Evolutionary conservation across 495 filamentous ascomycete genomes (phyloP), one percentile per base, ranked within the genome.

Genomic region (Neurospora sp.): DNA sequence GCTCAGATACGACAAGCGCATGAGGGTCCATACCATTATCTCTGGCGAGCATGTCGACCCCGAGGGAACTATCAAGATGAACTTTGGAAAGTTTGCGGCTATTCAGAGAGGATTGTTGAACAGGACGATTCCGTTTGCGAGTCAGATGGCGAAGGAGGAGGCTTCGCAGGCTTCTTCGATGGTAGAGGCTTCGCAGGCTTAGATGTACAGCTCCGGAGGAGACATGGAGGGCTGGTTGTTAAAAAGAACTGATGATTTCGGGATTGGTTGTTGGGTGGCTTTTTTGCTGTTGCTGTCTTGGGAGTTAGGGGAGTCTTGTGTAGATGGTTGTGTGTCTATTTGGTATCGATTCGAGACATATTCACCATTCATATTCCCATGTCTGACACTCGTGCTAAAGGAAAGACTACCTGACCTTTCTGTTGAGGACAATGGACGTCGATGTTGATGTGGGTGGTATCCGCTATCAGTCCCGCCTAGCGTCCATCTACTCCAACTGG

Each of bases 1-100:
- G 38, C 84, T 99, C 66, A 88, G 89, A 77, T 99, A 97, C 82
- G 93, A 95, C 80, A 87, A 87, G 45, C 89, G 93, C 31, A 98
- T 99, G 94, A 91, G 88, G 77, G 91, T 99, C 43, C 90, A 97
- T 72, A 97, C 93, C 76, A 98, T 99, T 80, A 92, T 92, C 70
- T 94, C 91, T 80, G 96, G 96, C 36, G 94, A 98, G 83, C 89
- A 94, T 77, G 94, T 99, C 19, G 80, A 78, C 37, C 72, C 78
- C 34, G 77, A 84, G 74, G 82, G 90, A 43, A 87, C 91, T 73
- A 84, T 81, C 48, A 84, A 85, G 79, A 83, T 91, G 75, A 87
- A 92, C 76, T 86, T 93, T 76, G 78, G 74, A 10, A 84, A 82
- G 38, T 82, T 91, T 73, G 82, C 86, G 34, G 77, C 75, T 13